Conservation (phyloP, 257 asterid genomes). For the Datura wrightii region DNA sequence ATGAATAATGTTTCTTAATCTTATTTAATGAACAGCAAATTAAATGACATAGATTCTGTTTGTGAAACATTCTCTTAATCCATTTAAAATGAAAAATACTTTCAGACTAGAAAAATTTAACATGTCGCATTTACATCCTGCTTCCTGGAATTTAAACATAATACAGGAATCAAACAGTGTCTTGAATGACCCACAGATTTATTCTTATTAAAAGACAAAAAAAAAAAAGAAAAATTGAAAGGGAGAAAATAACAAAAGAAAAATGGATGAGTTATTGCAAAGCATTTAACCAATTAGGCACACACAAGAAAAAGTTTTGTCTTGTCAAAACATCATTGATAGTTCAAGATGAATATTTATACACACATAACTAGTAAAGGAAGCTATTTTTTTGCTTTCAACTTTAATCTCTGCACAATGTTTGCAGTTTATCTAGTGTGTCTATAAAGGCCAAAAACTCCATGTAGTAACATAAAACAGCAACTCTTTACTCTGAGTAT, state of each 20-base stretch:
- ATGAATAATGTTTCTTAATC: not conserved
- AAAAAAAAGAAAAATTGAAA: too few relatives aligned
- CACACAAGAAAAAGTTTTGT: not conserved
- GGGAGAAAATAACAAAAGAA: too few relatives aligned
- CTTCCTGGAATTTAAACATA: slow-evolving; percentile 9
- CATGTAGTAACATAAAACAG: not conserved
- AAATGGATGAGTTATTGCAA: not conserved
- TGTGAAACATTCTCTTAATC: slow-evolving; percentile 18
- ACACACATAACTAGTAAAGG: not conserved
- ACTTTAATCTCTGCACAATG: not conserved
- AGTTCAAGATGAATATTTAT: not conserved
- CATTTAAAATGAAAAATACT: not conserved
- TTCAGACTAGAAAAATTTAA: not conserved
- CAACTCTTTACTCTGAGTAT: not conserved
- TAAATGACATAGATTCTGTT: slow-evolving; percentile 14
- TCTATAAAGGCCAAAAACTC: not conserved
- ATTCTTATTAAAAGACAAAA: not conserved
- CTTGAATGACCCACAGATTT: slow-evolving; percentile 24
- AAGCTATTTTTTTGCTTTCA: not conserved
- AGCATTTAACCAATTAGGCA: not conserved
- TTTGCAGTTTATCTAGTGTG: not conserved
- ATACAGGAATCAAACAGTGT: slow-evolving; percentile 2
- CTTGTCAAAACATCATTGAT: slow-evolving; percentile 20
- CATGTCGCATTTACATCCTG: not conserved
- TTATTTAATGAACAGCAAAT: not conserved